Evolutionary conservation across 2,329 filamentous ascomycete species (phyloP).

Genomic region (Fusarium longipes): DNA sequence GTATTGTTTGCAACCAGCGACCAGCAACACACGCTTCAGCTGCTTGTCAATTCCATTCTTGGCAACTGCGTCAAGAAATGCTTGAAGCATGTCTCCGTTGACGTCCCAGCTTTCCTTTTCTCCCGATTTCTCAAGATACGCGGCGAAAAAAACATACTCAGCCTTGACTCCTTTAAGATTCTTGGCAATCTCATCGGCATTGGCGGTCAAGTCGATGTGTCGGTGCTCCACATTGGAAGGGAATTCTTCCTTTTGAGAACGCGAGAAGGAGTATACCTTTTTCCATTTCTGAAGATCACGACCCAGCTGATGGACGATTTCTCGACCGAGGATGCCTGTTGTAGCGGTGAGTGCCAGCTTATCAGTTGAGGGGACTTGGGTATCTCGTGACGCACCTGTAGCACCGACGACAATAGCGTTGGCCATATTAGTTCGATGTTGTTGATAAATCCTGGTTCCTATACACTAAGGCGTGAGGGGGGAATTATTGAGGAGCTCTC

Average conservation of each 20-base stretch:
- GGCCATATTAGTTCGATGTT: not conserved
- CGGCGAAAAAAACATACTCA: conserved; percentile 17
- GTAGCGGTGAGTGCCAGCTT: not conserved
- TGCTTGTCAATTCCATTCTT: not conserved
- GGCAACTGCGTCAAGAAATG: not conserved
- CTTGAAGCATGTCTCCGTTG: conserved; percentile 17
- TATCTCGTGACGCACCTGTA: not conserved
- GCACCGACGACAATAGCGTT: conserved; percentile 17
- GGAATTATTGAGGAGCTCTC: no score
- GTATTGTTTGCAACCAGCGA: conserved; percentile 13
- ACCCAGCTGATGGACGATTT: conserved; percentile 8
- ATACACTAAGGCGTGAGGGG: no score
- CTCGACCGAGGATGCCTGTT: conserved; percentile 10
- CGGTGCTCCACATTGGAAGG: conserved; percentile 10
- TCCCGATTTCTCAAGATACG: conserved; percentile 6
- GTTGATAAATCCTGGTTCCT: not conserved
- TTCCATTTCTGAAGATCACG: conserved; percentile 4
- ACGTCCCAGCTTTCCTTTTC: conserved; percentile 10
- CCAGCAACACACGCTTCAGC: conserved; percentile 3
- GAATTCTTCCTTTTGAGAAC: conserved; percentile 14
- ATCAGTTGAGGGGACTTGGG: fast-evolving
- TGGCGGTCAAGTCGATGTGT: conserved; percentile 12
- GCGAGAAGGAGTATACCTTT: conserved; percentile 7
- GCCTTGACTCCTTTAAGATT: not conserved
- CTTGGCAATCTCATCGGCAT: conserved; percentile 2